A percentile compares a stretch with the other conserved stretches of the same genome.
phyloP scores from a whole-genome alignment of 768 basidiomycete genomes.

The Leccinum sublutescens region DNA sequence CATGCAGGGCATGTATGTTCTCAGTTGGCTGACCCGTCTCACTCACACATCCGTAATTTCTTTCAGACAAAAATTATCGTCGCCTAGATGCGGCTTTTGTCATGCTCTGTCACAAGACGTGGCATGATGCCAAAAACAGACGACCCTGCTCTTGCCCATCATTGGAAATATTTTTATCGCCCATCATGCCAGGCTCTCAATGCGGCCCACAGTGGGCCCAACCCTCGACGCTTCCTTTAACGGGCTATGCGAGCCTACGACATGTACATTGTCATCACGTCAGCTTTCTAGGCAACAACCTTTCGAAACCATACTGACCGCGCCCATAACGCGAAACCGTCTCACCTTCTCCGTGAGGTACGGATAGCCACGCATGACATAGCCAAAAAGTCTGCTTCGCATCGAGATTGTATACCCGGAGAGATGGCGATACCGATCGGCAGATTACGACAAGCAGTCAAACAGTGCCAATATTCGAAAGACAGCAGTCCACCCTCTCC shows the following conservation, averaged over 20 bases:
- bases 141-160: neutral
- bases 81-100: neutral
- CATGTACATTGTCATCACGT: slow-evolving; percentile 7
- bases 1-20: neutral
- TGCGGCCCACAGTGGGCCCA: neutral
- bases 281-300: neutral
- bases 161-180: neutral
- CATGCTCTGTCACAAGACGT: neutral
- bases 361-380: slow-evolving; percentile 1
- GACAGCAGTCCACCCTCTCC: neutral
- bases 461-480: neutral
- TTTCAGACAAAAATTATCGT: neutral
- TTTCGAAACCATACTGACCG: neutral
- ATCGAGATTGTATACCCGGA: neutral
- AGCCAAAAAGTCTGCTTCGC: slow-evolving; percentile 8
- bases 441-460: slow-evolving; percentile 7
- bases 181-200: neutral
- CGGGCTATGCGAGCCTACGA: neutral
- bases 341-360: slow-evolving; percentile 1
- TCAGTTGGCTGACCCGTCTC: neutral
- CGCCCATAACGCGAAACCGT: slow-evolving; percentile 8
- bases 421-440: neutral
- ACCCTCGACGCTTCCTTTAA: neutral
- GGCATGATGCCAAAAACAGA: slow-evolving; percentile 1
- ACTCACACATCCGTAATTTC: neutral